A percentile compares a stretch with the other conserved stretches of the same genome.
phyloP scores from a whole-genome alignment of 495 filamentous ascomycete species.

The Tuber magnatum region DNA sequence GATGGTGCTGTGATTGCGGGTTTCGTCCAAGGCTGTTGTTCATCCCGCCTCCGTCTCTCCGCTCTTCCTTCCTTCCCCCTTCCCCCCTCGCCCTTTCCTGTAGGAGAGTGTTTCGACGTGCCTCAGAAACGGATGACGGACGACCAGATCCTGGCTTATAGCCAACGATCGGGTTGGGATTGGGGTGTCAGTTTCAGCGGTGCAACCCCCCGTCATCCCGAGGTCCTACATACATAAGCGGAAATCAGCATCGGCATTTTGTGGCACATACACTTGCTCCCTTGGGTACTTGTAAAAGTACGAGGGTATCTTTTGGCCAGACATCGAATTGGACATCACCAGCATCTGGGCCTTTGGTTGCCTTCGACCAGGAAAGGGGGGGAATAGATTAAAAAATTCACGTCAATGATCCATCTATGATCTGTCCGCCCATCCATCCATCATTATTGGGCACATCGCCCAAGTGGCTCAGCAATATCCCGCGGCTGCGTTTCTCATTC shows the following conservation, averaged over 20 bases:
- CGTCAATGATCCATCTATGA: neutral
- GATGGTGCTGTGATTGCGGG: neutral
- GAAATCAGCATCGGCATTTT: slow-evolving; percentile 35
- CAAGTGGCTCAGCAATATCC: neutral
- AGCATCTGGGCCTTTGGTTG: neutral
- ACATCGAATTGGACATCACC: neutral
- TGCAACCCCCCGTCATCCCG: slow-evolving; percentile 15
- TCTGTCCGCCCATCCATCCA: neutral
- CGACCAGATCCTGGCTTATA: neutral
- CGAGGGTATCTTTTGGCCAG: neutral
- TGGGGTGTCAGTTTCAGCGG: slow-evolving; percentile 19
- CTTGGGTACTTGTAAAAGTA: neutral
- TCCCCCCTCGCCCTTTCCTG: neutral
- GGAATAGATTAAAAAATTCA: neutral
- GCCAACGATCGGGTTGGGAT: slow-evolving; percentile 18
- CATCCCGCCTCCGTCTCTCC: neutral
- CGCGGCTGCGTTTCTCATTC: neutral
- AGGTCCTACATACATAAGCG: slow-evolving; percentile 29
- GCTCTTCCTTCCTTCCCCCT: neutral
- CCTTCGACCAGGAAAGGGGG: neutral
- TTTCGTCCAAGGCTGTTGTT: neutral
- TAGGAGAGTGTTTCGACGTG: neutral
- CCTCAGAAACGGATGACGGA: slow-evolving; percentile 3
- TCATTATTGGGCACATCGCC: neutral
- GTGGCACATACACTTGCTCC: slow-evolving; percentile 4